phyloP scores from a whole-genome alignment of 345 rosid species.

The Nasturtium officinale region DNA sequence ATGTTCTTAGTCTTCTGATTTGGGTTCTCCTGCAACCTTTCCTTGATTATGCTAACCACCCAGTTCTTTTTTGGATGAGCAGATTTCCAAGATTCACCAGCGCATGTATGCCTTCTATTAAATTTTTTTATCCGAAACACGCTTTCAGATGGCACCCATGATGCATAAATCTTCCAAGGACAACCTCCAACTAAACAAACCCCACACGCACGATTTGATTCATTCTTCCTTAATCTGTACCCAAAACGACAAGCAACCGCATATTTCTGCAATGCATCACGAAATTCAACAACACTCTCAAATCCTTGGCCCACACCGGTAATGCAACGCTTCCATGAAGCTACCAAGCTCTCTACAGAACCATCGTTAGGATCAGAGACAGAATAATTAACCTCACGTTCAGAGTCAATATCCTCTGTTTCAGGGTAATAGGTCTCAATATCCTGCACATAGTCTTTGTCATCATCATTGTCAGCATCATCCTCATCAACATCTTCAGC shows the following conservation, averaged over 20 bases:
- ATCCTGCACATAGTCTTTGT: slow-evolving; percentile 30
- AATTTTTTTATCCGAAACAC: slow-evolving; percentile 69
- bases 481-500: slow-evolving; percentile 19
- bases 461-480: slow-evolving; percentile 23
- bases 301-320: slow-evolving; percentile 93
- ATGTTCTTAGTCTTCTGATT: slow-evolving; percentile 81
- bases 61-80: slow-evolving; percentile 81
- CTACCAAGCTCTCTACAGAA: slow-evolving; percentile 54
- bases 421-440: slow-evolving; percentile 36
- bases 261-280: slow-evolving; percentile 80
- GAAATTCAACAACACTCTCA: slow-evolving; percentile 70
- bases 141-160: slow-evolving; percentile 76
- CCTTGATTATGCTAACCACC: slow-evolving; percentile 82
- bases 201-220: slow-evolving; percentile 76
- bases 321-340: slow-evolving; percentile 79
- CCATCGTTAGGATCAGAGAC: slow-evolving; percentile 36
- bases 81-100: slow-evolving; percentile 76
- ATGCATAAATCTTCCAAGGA: slow-evolving; percentile 63
- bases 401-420: slow-evolving; percentile 30
- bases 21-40: slow-evolving; percentile 72
- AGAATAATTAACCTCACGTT: slow-evolving; percentile 28
- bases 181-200: slow-evolving; percentile 61
- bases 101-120: slow-evolving; percentile 67
- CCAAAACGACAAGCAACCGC: slow-evolving; percentile 82
- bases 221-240: slow-evolving; percentile 81